Conservation (phyloP, 352 stramenopile species). For the Pythium pectinolyticum region DNA sequence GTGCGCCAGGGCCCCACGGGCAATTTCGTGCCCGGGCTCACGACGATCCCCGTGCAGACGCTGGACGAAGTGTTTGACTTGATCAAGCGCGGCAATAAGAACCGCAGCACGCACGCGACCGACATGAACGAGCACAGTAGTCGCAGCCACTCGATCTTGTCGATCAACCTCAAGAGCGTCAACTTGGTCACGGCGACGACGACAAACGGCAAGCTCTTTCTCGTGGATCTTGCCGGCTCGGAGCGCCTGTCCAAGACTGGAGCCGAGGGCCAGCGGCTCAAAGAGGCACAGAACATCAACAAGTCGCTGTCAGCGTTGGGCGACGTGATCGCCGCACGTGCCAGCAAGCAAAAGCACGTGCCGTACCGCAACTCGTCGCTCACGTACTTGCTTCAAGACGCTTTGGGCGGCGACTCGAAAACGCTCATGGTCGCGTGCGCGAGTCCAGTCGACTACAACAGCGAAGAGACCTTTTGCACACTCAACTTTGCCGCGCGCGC, state of each 20-base stretch:
- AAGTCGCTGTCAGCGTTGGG: constrained; percentile 94
- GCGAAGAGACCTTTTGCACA: constrained; percentile 91
- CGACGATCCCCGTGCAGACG: constrained; percentile 66
- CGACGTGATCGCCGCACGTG: constrained; percentile 94
- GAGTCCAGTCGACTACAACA: constrained; percentile 90
- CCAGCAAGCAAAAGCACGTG: constrained; percentile 90
- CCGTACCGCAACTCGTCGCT: constrained; percentile 95
- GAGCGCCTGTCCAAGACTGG: constrained; percentile 90
- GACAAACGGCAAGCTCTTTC: constrained; percentile 77
- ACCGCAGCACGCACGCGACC: constrained; percentile 80
- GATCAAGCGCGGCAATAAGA: constrained; percentile 86
- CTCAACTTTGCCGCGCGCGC: constrained; percentile 90
- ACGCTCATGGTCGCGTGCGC: constrained; percentile 93
- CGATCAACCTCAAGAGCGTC: constrained; percentile 78
- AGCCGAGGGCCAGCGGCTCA: constrained; percentile 81
- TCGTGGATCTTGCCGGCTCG: constrained; percentile 90
- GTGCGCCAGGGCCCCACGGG: constrained; percentile 79
- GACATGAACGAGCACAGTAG: constrained; percentile 91
- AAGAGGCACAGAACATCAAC: constrained; percentile 94
- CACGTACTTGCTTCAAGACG: constrained; percentile 93
- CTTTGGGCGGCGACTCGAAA: constrained; percentile 89
- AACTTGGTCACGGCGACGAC: constrained; percentile 79
- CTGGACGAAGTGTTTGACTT: constrained; percentile 84
- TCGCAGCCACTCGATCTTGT: constrained; percentile 87
- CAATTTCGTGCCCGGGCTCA: constrained; percentile 85